Evolutionary conservation across 2,329 filamentous ascomycete species (phyloP), one percentile per base, ranked within the genome.

Genomic region (Rutstroemia sp.): DNA sequence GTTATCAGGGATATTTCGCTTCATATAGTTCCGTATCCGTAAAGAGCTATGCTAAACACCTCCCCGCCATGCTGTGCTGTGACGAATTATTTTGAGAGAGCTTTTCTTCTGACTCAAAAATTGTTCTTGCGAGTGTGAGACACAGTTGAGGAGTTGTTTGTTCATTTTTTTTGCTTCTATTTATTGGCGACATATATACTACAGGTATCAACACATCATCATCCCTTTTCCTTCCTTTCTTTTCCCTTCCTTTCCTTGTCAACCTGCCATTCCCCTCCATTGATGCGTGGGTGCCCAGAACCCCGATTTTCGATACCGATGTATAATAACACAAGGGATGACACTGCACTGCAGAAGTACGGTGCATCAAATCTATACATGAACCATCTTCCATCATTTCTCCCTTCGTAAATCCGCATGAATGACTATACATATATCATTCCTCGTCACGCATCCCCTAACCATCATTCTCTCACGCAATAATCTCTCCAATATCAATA

Each of bases 401-500:
- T n/a, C 39, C 4, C 39, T 30, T 21, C 21, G 14, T 27, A 16
- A 16, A 41, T 25, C 41, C 41, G 39, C 18, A 19, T 23, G n/a
- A 19, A 3, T 21, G 12, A 19, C 8, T 12, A 5, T 14, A 44
- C 18, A 18, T 21, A 18, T 23, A 12, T 16, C 16, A 27, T 47
- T 47, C 45, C 19, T 14, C 45, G 18, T 18, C 42, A n/a, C 16
- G 21, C 46, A 55, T 42, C 38, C n/a, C 38, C 25, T 27, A 8
- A 23, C 18, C 21, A 25, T 27, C 23, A 21, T 12, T 4, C 21
- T 30, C 25, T 57, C 52, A 63, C 37, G 62, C 59, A 50, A 82
- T 71, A 56, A 83, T 74, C 69, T 83, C 80, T 14, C 80, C 80
- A 50, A 75, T 71, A 69, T 83, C 80, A 54, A 83, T 71, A 69